Evolutionary conservation across 176 grass and related monocot genomes (phyloP).

Genomic region (Aechmea fasciata): DNA sequence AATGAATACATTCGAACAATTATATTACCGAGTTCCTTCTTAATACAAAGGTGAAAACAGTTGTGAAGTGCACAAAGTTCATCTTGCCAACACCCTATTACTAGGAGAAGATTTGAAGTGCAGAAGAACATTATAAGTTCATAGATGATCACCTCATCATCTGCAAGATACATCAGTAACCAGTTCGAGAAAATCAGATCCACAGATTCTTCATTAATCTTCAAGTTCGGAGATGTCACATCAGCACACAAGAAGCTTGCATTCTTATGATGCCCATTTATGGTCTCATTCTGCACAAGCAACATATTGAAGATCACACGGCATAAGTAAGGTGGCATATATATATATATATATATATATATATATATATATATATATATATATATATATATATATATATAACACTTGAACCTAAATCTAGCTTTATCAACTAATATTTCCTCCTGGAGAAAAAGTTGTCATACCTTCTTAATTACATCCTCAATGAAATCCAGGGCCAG

Average conservation of each 20-base stretch:
- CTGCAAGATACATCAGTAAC: conserved; percentile 92
- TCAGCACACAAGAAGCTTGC: conserved; percentile 80
- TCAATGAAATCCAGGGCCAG: conserved; percentile 96
- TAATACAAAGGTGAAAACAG: too few species aligned
- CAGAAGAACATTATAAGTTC: not conserved
- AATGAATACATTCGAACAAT: too few species aligned
- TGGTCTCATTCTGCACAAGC: conserved; percentile 67
- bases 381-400: not conserved
- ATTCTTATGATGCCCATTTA: conserved; percentile 79
- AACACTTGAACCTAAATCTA: not conserved
- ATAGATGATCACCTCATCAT: conserved; percentile 60
- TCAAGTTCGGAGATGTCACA: conserved; percentile 63
- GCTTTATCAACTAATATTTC: not conserved
- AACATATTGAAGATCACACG: too few species aligned
- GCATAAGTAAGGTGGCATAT: not conserved
- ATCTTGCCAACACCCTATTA: too few species aligned
- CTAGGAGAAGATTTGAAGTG: too few species aligned
- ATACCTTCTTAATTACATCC: conserved; percentile 93
- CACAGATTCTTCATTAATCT: conserved; percentile 61
- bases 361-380: not conserved
- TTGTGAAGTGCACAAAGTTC: too few species aligned
- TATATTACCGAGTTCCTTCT: too few species aligned
- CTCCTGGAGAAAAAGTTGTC: not conserved
- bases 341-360: not conserved
- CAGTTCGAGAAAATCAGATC: conserved; percentile 98